These are phyloP conservation scores for Aspergillus taichungensis DNA, from an alignment of 495 filamentous ascomycete species.

Conservation along the genomic window DNA sequence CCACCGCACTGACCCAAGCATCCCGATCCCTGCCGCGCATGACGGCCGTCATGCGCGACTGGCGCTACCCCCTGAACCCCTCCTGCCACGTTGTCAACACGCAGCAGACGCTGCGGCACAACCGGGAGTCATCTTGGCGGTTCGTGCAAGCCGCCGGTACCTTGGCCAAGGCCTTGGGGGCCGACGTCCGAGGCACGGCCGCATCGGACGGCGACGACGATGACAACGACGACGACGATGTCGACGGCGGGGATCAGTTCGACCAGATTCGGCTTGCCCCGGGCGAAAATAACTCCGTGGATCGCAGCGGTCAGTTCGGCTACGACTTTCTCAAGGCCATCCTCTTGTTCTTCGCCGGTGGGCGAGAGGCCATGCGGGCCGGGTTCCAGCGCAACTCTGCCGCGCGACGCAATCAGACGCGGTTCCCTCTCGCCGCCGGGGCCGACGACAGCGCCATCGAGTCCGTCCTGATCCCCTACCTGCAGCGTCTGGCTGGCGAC, in stretches of 20 bases:
- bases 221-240: conserved; percentile 18
- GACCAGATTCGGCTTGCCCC: conserved; percentile 37
- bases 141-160: conserved; percentile 65
- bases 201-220: conserved; percentile 23
- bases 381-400: conserved; percentile 43
- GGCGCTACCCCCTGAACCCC: conserved; percentile 55
- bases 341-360: conserved; percentile 52
- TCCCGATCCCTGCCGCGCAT: conserved; percentile 44
- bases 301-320: conserved; percentile 40
- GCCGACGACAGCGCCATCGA: conserved; percentile 45
- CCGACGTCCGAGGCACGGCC: too few relatives aligned
- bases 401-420: conserved; percentile 23
- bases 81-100: conserved; percentile 39
- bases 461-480: conserved; percentile 48
- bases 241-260: conserved; percentile 29
- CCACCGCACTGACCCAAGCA: conserved; percentile 37
- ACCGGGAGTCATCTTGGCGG: conserved; percentile 49
- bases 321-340: conserved; percentile 62
- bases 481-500: conserved; percentile 41
- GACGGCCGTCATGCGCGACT: conserved; percentile 44
- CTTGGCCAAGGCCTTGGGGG: conserved; percentile 44
- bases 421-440: conserved; percentile 46
- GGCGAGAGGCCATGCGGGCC: conserved; percentile 40
- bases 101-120: conserved; percentile 48
- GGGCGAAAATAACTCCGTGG: conserved; percentile 34